Evolutionary conservation across 1,284 basidiomycete species (phyloP), one percentile per base, ranked within the genome.

Genomic region (Puccinia triticina): DNA sequence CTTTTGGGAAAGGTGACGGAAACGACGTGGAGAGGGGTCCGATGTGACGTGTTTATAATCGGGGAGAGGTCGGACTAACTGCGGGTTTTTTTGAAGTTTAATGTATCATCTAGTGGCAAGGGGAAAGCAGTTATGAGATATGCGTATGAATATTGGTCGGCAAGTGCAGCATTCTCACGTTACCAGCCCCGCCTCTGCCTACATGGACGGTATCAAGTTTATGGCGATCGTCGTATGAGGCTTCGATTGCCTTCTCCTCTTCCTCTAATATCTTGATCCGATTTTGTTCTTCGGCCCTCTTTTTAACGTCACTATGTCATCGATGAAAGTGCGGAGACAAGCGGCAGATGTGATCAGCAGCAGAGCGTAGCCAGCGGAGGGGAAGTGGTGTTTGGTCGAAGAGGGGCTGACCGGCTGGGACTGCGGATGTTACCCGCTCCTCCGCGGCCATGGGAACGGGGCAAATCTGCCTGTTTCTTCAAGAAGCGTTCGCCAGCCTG

Each of bases 381-480:
- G 43, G 26, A 8, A 18, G 10, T 16, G 7, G 8, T 34, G 48
- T 7, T 46, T n/a, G 26, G 26, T 21, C 8, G n/a, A 21, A 4
- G 61, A 14, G 14, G 57, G 11, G 59, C 77, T 46, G 32, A 78
- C 77, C 37, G 43, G n/a, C 64, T 78, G 2, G 48, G 77, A 40
- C 61, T 78, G 32, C 64, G 77, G 4, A 78, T 78, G 46, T 78
- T 78, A n/a, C 77, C 77, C 11, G 77, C 77, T 26, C 77, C 77
- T 40, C 77, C 77, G 37, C 77, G 77, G 2, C 77, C 77, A 69
- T 67, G 77, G 1, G 77, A 78, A 48, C 59, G 37, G 32, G 61
- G 64, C 12, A 50, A 55, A 10, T 73, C 50, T 40, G 64, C 16
- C 1, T 32, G 23, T 34, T 50, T 34, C 55, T 55, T 46, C 23